Conservation (phyloP, 2,329 filamentous ascomycete species). For the Exserohilum turcica region DNA sequence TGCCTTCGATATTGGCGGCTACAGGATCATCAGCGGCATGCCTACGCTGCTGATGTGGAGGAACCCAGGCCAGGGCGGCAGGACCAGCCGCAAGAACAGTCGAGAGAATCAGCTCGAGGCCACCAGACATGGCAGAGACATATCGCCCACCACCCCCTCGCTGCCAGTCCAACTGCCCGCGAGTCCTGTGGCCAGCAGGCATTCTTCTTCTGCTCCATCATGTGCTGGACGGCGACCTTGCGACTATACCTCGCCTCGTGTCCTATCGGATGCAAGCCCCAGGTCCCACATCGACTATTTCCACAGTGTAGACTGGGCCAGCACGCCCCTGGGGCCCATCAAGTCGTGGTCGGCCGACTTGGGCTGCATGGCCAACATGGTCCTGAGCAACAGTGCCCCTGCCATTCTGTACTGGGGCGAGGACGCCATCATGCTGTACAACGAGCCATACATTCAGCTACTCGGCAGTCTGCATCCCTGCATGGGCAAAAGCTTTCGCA, state of each 20-base stretch:
- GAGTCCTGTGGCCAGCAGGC: neutral
- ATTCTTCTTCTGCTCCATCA: neutral
- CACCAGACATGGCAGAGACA: constrained; percentile 48
- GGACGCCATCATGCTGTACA: constrained; percentile 47
- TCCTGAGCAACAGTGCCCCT: constrained; percentile 63
- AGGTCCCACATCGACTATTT: constrained; percentile 69
- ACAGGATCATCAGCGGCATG: constrained; percentile 40
- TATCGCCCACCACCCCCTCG: constrained; percentile 40
- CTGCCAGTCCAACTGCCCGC: neutral
- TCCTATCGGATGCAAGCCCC: neutral
- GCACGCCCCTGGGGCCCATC: constrained; percentile 73
- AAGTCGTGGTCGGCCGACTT: constrained; percentile 70
- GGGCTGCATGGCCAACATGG: constrained; percentile 74
- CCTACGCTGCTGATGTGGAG: constrained; percentile 17
- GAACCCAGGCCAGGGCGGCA: constrained; percentile 7
- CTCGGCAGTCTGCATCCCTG: constrained; percentile 55
- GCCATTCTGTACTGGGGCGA: constrained; percentile 64
- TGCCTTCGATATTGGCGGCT: constrained; percentile 25
- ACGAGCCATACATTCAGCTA: constrained; percentile 42
- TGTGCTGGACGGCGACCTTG: constrained; percentile 10
- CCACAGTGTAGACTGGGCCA: constrained; percentile 71
- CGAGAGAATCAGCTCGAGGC: constrained; percentile 47
- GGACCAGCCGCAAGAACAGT: neutral
- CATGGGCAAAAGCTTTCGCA: constrained; percentile 62
- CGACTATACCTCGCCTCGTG: constrained; percentile 21